These are phyloP conservation scores for Fusarium sp. DNA, from an alignment of 2,329 filamentous ascomycete genomes.

Conservation along the genomic window DNA sequence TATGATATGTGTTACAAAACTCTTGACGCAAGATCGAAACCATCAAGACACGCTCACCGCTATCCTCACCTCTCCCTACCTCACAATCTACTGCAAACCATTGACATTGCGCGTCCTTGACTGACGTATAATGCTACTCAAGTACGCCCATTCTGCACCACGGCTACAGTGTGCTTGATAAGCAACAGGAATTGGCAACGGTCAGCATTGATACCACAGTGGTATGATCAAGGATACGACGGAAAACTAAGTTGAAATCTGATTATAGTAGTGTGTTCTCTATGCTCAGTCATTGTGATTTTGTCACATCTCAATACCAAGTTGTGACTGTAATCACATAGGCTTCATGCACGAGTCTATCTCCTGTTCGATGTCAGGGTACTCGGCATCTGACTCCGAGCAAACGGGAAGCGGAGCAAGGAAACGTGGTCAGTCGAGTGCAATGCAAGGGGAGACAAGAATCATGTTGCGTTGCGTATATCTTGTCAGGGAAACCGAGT, in stretches of 20 bases:
- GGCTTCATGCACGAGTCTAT: not conserved
- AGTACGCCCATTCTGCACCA: not conserved
- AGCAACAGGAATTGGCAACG: conserved; percentile 9
- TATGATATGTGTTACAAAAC: not conserved
- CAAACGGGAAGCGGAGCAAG: conserved; percentile 19
- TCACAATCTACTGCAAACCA: not conserved
- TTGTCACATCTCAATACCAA: not conserved
- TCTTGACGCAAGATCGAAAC: not conserved
- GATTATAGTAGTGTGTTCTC: not conserved
- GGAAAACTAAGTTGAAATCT: not conserved
- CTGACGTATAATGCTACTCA: not conserved
- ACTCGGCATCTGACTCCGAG: conserved; percentile 27
- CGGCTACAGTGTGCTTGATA: conserved; percentile 4
- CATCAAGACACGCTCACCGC: conserved; percentile 1
- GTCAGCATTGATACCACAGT: not conserved
- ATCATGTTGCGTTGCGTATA: not conserved
- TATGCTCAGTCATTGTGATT: not conserved
- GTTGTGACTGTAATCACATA: not conserved
- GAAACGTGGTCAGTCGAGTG: conserved; percentile 27
- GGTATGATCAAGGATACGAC: not conserved
- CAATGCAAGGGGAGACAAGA: conserved; percentile 13
- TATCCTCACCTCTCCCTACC: conserved; percentile 2
- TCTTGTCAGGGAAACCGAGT: conserved; percentile 34
- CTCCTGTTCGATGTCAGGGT: not conserved
- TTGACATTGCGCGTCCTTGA: not conserved